A percentile compares a stretch with the other conserved stretches of the same genome.
Evolutionary conservation across 73 alveolate species (phyloP).

Genomic region (Blepharisma japonicum): DNA sequence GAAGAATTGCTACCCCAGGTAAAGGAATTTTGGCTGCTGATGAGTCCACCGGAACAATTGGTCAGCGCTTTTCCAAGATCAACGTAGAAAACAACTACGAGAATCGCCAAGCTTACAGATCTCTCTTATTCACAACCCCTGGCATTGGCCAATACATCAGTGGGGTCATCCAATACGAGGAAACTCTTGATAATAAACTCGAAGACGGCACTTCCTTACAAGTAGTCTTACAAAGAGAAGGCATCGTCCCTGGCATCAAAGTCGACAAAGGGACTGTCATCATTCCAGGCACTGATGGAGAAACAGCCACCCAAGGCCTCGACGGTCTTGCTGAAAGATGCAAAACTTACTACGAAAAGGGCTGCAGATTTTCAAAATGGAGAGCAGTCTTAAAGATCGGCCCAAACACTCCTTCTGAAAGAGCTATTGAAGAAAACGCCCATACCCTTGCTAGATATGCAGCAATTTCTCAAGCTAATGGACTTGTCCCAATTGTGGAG

Average conservation of each 20-base stretch:
- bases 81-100: constrained; percentile 89
- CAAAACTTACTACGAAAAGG: constrained; percentile 74
- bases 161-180: constrained; percentile 97
- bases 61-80: constrained; percentile 80
- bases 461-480: constrained; percentile 94
- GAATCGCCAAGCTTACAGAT: constrained; percentile 93
- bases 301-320: constrained; percentile 84
- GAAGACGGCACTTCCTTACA: constrained; percentile 88
- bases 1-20: constrained; percentile 81
- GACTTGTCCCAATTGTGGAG: constrained; percentile 98
- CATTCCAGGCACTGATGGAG: constrained; percentile 84
- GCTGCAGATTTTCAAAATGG: constrained; percentile 99
- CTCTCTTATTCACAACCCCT: constrained; percentile 89
- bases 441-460: constrained; percentile 98
- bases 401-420: constrained; percentile 74
- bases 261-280: constrained; percentile 92
- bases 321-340: constrained; percentile 66
- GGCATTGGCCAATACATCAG: constrained; percentile 92
- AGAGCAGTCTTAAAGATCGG: constrained; percentile 94
- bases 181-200: constrained; percentile 89
- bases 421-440: constrained; percentile 91
- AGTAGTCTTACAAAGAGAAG: constrained; percentile 78
- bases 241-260: constrained; percentile 98
- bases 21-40: constrained; percentile 96
- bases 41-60: constrained; percentile 94